Percentiles rank a stretch among this genome's conserved stretches.
These are phyloP conservation scores for Xylaria sp. DNA, from an alignment of 2,329 filamentous ascomycete genomes.

Conservation along the genomic window DNA sequence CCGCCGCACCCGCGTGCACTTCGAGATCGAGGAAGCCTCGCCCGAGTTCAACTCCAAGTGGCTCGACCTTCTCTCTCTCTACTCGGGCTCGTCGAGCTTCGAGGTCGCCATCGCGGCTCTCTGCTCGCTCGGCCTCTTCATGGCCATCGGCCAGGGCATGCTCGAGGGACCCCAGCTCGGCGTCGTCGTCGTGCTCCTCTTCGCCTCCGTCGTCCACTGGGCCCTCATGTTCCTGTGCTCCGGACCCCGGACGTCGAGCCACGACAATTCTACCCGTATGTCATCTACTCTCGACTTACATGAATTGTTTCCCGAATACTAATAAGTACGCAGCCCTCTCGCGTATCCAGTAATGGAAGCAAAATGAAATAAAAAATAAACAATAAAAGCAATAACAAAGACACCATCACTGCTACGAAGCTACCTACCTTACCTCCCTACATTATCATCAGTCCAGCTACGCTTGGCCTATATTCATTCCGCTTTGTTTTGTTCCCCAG, in stretches of 20 bases:
- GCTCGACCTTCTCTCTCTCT: conserved; percentile 19
- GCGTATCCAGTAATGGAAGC: conserved; percentile 11
- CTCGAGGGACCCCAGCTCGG: conserved; percentile 14
- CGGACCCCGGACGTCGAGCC: conserved; percentile 10
- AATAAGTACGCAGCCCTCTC: conserved; percentile 9
- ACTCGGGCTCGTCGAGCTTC: conserved; percentile 19
- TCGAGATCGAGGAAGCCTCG: conserved; percentile 19
- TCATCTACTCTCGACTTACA: neutral
- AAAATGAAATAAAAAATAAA: neutral
- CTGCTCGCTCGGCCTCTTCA: conserved; percentile 19
- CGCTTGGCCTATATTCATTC: no score
- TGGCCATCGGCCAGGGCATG: conserved; percentile 17
- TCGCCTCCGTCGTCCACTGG: conserved; percentile 18
- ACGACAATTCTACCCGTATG: conserved; percentile 14
- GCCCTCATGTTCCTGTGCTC: conserved; percentile 18
- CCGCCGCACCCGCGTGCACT: conserved; percentile 20
- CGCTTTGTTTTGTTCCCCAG: no score
- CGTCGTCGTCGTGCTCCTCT: conserved; percentile 16
- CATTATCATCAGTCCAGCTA: no score
- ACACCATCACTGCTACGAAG: neutral
- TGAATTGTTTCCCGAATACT: neutral
- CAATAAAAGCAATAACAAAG: neutral
- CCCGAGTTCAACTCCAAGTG: conserved; percentile 19
- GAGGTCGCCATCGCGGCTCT: conserved; percentile 21
- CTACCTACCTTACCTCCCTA: neutral